Base-by-base conservation (phyloP, 768 basidiomycete species). In the Filobasidium wieringae region DNA sequence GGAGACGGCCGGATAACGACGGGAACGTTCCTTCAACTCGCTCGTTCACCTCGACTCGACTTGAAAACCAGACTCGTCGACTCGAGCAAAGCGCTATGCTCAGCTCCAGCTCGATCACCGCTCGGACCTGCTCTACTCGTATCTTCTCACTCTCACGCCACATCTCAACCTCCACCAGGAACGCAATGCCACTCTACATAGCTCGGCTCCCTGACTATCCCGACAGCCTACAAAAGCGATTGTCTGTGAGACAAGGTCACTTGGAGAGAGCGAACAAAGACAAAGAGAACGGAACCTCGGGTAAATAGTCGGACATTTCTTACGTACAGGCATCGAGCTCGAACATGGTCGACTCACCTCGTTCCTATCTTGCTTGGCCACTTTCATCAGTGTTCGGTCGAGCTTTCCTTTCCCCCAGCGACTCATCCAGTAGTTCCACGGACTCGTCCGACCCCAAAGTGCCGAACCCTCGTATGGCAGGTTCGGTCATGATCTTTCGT, bases 121-220 rank as follows among this genome's bases (percentile, higher is more conserved):
- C n/a, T n/a, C n/a, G n/a, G n/a, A n/a, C n/a, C n/a, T n/a, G n/a
- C n/a, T n/a, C n/a, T n/a, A n/a, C n/a, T n/a, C n/a, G n/a, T n/a
- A n/a, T n/a, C n/a, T n/a, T n/a, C n/a, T n/a, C n/a, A n/a, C n/a
- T n/a, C n/a, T n/a, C n/a, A n/a, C n/a, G n/a, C n/a, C n/a, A n/a
- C n/a, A n/a, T n/a, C n/a, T n/a, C n/a, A n/a, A n/a, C n/a, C n/a
- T n/a, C n/a, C n/a, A n/a, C n/a, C n/a, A n/a, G n/a, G n/a, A n/a
- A n/a, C n/a, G n/a, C 30, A 12, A 72, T 72, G 70, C 70, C 70
- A 30, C 59, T 63, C 41, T 72, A 68, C 64, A 58, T 72, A n/a
- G 57, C 60, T 14, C 66, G 66, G 62, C 64, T 64, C 41, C 70
- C 68, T 19, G 70, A 72, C 56, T 64, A 68, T 55, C 68, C 68